Evolutionary conservation across 345 rosid species (phyloP).

Genomic region (Eucalyptus regnans): DNA sequence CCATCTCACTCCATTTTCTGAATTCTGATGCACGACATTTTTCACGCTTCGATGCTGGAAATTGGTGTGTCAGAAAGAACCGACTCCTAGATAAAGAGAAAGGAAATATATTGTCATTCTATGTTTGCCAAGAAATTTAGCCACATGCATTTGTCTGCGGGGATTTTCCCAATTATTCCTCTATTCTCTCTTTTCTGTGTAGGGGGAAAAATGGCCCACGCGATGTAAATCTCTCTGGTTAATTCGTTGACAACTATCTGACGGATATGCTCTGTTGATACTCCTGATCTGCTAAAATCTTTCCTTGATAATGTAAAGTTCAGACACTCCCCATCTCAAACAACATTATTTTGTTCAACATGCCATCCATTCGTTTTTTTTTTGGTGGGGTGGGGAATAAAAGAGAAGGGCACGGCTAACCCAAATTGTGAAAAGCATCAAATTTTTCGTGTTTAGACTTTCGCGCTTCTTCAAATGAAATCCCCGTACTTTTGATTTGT

Average conservation of each 20-base stretch:
- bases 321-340: not conserved
- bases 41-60: not conserved
- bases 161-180: not conserved
- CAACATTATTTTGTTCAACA: not conserved
- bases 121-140: not conserved
- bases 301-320: not conserved
- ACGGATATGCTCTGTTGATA: not conserved
- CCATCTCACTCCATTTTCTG: not conserved
- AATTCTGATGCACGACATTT: not conserved
- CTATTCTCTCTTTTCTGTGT: too few relatives aligned
- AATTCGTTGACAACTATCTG: not conserved
- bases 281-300: not conserved
- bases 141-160: not conserved
- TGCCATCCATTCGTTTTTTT: not conserved
- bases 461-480: not conserved
- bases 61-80: not conserved
- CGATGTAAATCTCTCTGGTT: not conserved
- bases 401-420: not conserved
- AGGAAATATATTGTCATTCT: not conserved
- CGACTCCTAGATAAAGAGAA: not conserved
- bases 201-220: too few relatives aligned
- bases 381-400: not conserved
- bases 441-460: not conserved
- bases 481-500: accelerated
- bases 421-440: not conserved